Evolutionary conservation across 495 filamentous ascomycete species (phyloP).

Genomic region (Cairneyella variabilis): DNA sequence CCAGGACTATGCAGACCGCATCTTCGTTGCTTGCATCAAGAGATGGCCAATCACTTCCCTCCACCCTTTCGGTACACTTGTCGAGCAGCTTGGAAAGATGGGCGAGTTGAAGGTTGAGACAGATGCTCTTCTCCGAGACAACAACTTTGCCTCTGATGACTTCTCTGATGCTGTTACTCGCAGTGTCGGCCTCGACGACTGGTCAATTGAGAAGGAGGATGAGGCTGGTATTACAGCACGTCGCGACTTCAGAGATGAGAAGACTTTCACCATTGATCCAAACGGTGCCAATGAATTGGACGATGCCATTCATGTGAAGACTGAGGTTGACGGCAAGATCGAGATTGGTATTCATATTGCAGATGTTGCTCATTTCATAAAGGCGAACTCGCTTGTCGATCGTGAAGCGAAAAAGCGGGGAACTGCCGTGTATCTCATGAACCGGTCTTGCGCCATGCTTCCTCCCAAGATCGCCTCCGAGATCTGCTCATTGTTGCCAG

Average conservation of each 20-base stretch:
- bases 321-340: constrained; percentile 73
- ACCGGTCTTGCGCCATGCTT: constrained; percentile 80
- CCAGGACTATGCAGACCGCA: constrained; percentile 93
- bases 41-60: constrained; percentile 99
- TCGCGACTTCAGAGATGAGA: constrained; percentile 87
- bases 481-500: constrained; percentile 80
- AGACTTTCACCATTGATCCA: constrained; percentile 87
- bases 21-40: constrained; percentile 99
- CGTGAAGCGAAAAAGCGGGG: constrained; percentile 97
- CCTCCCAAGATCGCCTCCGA: constrained; percentile 80
- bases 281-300: constrained; percentile 80
- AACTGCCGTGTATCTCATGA: constrained; percentile 90
- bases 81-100: constrained; percentile 96
- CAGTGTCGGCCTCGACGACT: constrained; percentile 87
- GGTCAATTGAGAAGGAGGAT: constrained; percentile 79
- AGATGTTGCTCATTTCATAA: constrained; percentile 96
- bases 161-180: constrained; percentile 95
- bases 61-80: constrained; percentile 95
- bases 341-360: constrained; percentile 95
- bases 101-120: constrained; percentile 95
- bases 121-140: constrained; percentile 92
- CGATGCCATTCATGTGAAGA: constrained; percentile 88
- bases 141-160: constrained; percentile 97
- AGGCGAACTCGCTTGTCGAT: constrained; percentile 91
- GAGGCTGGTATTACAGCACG: constrained; percentile 70